Conservation (phyloP, 257 asterid genomes). For the Primulina huaijiensis region DNA sequence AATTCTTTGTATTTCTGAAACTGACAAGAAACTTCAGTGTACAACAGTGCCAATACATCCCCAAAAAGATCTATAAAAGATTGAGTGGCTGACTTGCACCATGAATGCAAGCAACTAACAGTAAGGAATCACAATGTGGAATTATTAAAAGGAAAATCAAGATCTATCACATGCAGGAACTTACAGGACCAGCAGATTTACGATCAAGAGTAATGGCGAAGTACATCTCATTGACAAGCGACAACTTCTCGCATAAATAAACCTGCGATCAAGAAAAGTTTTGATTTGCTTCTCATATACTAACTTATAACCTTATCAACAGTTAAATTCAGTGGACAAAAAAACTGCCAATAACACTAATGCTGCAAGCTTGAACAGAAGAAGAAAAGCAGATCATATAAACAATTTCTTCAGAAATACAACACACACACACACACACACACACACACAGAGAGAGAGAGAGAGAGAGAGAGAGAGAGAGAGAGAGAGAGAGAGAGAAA, state of each 20-base stretch:
- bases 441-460: no score
- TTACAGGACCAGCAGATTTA: conserved; percentile 93
- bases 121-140: background rate
- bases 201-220: conserved; percentile 98
- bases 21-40: background rate
- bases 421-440: background rate
- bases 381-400: conserved; percentile 5
- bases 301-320: background rate
- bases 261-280: conserved; percentile 47
- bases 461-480: no score
- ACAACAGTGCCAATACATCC: background rate
- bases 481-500: no score
- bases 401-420: background rate
- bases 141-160: background rate
- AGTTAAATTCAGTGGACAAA: background rate
- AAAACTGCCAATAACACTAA: conserved; percentile 1
- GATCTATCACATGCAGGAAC: conserved; percentile 31
- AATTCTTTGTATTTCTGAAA: no score
- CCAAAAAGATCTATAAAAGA: background rate
- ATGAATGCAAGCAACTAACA: background rate
- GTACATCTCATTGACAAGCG: conserved; percentile 99
- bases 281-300: background rate
- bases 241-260: conserved; percentile 83
- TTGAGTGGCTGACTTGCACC: background rate
- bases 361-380: conserved; percentile 1